Evolutionary conservation across 805 yeast genomes (phyloP).

Genomic region (Candida pseudofarinosa): DNA sequence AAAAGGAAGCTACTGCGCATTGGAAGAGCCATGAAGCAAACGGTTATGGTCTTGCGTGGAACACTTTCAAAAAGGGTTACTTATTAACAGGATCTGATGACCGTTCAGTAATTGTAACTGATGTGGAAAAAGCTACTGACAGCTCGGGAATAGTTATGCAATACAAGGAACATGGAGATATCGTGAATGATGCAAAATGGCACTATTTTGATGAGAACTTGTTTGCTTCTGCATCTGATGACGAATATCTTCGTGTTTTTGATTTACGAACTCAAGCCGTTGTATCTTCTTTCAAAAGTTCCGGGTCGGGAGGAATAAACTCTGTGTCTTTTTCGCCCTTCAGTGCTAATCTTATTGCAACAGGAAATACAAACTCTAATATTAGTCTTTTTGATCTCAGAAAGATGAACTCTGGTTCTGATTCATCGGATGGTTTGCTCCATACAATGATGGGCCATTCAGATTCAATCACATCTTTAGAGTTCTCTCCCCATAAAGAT

Average conservation of each 20-base stretch:
- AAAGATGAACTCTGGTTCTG: slow-evolving; percentile 21
- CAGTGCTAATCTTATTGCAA: slow-evolving; percentile 56
- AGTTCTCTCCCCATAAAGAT: slow-evolving; percentile 75
- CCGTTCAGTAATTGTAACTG: slow-evolving; percentile 58
- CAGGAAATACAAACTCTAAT: slow-evolving; percentile 67
- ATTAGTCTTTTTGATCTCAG: slow-evolving; percentile 65
- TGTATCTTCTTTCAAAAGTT: slow-evolving; percentile 20
- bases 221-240: slow-evolving; percentile 76
- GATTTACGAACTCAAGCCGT: slow-evolving; percentile 45
- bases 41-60: slow-evolving; percentile 77
- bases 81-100: slow-evolving; percentile 68
- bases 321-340: slow-evolving; percentile 63
- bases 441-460: slow-evolving; percentile 82
- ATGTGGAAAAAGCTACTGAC: slow-evolving; percentile 21
- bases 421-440: slow-evolving; percentile 30
- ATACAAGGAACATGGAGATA: slow-evolving; percentile 42
- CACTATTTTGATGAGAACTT: slow-evolving; percentile 46
- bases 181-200: slow-evolving; percentile 78
- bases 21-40: slow-evolving; percentile 57
- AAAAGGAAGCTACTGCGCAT: slow-evolving; percentile 21
- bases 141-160: slow-evolving; percentile 7
- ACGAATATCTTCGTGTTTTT: slow-evolving; percentile 48
- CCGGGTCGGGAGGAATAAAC: slow-evolving; percentile 46
- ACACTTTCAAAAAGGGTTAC: slow-evolving; percentile 41
- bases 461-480: slow-evolving; percentile 64